Conservation (phyloP, 306 rosid genomes). For the Canavalia gladiata region DNA sequence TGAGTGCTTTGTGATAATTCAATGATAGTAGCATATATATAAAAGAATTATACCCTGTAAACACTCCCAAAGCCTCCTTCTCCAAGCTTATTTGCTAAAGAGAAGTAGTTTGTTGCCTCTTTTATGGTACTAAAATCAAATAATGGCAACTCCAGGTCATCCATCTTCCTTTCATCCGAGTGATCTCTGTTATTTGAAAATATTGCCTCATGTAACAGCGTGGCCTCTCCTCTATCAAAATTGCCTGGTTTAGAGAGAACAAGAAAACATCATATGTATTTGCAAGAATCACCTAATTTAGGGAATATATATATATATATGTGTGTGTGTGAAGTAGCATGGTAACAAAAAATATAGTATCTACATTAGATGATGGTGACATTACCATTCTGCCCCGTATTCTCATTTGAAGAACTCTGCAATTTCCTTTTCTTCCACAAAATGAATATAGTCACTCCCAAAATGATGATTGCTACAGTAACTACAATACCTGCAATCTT, state of each 20-base stretch:
- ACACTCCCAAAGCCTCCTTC: conserved; percentile 64
- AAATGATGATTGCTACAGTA: conserved; percentile 48
- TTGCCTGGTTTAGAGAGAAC: neutral
- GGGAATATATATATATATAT: neutral
- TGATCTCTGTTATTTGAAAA: conserved; percentile 52
- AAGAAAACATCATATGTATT: neutral
- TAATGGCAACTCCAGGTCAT: conserved; percentile 54
- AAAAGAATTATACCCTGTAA: conserved; percentile 46
- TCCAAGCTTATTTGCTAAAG: conserved; percentile 56
- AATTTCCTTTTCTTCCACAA: conserved; percentile 54
- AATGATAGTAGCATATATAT: neutral
- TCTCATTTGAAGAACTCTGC: conserved; percentile 15
- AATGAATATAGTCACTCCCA: conserved; percentile 51
- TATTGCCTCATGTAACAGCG: conserved; percentile 45
- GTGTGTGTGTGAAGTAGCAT: neutral
- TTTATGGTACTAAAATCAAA: conserved; percentile 46
- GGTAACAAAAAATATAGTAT: neutral
- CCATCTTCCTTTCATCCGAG: conserved; percentile 50
- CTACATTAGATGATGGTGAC: neutral
- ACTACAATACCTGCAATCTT: conserved; percentile 46
- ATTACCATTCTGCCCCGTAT: conserved; percentile 47
- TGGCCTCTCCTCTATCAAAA: neutral
- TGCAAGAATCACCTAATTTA: neutral
- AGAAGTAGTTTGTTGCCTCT: conserved; percentile 53
- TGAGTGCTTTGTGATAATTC: neutral